A percentile compares a stretch with the other conserved stretches of the same genome.
phyloP scores from a whole-genome alignment of 768 basidiomycete genomes.

The Rhodotorula babjevae region DNA sequence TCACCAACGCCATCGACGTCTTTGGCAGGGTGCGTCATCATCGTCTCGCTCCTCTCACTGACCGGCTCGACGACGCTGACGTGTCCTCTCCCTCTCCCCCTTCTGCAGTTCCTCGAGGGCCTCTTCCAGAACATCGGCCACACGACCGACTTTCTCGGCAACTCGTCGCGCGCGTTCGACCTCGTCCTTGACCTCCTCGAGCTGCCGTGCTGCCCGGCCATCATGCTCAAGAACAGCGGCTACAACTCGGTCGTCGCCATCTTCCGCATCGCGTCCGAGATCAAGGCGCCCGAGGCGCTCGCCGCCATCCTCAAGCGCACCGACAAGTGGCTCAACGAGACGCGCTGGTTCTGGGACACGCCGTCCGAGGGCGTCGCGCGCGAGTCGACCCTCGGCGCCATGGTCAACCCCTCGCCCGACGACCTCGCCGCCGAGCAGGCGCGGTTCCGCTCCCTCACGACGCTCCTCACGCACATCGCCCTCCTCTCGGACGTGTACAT shows the following conservation, averaged over 20 bases:
- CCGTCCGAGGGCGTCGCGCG: neutral
- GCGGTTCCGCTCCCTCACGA: constrained; percentile 66
- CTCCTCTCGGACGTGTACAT: constrained; percentile 82
- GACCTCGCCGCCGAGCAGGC: constrained; percentile 55
- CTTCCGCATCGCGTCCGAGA: constrained; percentile 81
- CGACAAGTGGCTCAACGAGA: constrained; percentile 63
- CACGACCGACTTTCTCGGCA: constrained; percentile 79
- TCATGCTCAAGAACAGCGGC: constrained; percentile 75
- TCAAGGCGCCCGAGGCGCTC: constrained; percentile 70
- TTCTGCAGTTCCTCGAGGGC: constrained; percentile 75
- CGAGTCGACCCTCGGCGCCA: constrained; percentile 22
- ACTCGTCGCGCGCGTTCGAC: constrained; percentile 58
- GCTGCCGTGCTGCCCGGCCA: constrained; percentile 80
- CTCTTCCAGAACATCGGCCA: constrained; percentile 87
- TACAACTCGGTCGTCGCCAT: constrained; percentile 84
- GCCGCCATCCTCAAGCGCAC: constrained; percentile 66
- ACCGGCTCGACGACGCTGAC: no score
- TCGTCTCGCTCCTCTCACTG: neutral
- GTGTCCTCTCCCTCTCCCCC: no score
- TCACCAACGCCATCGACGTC: constrained; percentile 48
- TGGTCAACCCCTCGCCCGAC: constrained; percentile 47
- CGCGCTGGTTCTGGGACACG: constrained; percentile 64
- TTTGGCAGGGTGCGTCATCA: constrained; percentile 23
- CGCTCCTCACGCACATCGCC: constrained; percentile 71
- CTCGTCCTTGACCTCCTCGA: constrained; percentile 68